Percentiles rank a stretch among this genome's conserved stretches.
phyloP scores from a whole-genome alignment of 352 stramenopile species.

The Phytopythium ostracodes region DNA sequence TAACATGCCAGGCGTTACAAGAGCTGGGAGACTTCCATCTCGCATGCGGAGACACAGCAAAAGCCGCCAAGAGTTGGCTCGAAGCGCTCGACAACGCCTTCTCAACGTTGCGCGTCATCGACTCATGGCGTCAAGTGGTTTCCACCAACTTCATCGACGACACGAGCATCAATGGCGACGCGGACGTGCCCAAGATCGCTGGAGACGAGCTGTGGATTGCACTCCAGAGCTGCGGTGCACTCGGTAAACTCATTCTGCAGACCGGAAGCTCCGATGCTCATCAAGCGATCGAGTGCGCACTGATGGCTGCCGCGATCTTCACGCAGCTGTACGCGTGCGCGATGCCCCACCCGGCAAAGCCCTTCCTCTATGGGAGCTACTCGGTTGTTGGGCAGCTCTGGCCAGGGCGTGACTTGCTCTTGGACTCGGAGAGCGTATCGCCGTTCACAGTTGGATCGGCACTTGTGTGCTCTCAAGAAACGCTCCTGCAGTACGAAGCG shows the following conservation, averaged over 20 bases:
- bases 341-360: slow-evolving; percentile 50
- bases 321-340: slow-evolving; percentile 54
- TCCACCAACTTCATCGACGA: slow-evolving; percentile 14
- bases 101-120: slow-evolving; percentile 37
- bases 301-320: slow-evolving; percentile 61
- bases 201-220: slow-evolving; percentile 54
- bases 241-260: slow-evolving; percentile 58
- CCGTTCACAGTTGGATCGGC: slow-evolving; percentile 30
- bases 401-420: slow-evolving; percentile 46
- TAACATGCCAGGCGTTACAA: slow-evolving; percentile 57
- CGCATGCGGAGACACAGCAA: slow-evolving; percentile 26
- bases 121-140: slow-evolving; percentile 50
- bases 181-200: slow-evolving; percentile 26
- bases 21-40: slow-evolving; percentile 76
- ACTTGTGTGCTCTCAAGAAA: slow-evolving; percentile 39
- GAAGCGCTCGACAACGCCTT: slow-evolving; percentile 77
- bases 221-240: slow-evolving; percentile 42
- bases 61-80: slow-evolving; percentile 61
- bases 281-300: slow-evolving; percentile 48
- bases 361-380: slow-evolving; percentile 61
- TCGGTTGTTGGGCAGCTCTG: slow-evolving; percentile 46
- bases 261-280: slow-evolving; percentile 26
- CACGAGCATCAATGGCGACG: slow-evolving; percentile 9
- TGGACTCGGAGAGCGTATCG: slow-evolving; percentile 36
- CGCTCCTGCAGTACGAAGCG: slow-evolving; percentile 48